phyloP scores from a whole-genome alignment of 2,329 filamentous ascomycete species.

The Bimuria novae-zelandiae region DNA sequence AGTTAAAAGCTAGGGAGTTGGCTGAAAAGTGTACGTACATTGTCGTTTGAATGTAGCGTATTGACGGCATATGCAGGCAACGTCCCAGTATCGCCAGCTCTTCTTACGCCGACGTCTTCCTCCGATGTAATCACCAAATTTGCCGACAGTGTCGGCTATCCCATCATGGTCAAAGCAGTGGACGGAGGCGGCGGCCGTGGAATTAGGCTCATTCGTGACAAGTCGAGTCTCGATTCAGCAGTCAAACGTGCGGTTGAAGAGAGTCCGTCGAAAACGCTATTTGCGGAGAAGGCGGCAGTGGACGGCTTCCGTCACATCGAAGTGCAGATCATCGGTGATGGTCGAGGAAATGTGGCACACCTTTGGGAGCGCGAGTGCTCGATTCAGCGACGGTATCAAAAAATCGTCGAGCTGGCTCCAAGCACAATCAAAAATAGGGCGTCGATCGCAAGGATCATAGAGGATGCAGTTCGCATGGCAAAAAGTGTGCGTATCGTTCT shows the following conservation, averaged over 20 bases:
- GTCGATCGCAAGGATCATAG: constrained; percentile 56
- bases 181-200: constrained; percentile 66
- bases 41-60: background rate
- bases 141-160: constrained; percentile 60
- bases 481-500: constrained; percentile 41
- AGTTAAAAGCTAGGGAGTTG: constrained; percentile 58
- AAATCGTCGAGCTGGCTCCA: constrained; percentile 64
- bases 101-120: constrained; percentile 50
- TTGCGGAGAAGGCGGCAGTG: constrained; percentile 66
- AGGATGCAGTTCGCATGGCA: constrained; percentile 60
- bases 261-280: constrained; percentile 62
- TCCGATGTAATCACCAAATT: constrained; percentile 57
- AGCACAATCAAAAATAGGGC: constrained; percentile 54
- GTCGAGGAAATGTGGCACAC: constrained; percentile 56
- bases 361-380: constrained; percentile 66
- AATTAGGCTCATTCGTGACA: constrained; percentile 49
- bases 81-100: constrained; percentile 58
- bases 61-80: constrained; percentile 27
- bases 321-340: constrained; percentile 64
- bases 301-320: constrained; percentile 66
- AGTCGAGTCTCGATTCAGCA: constrained; percentile 35
- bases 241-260: constrained; percentile 60
- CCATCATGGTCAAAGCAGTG: constrained; percentile 67
- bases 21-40: constrained; percentile 52
- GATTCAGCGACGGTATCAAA: constrained; percentile 64